Conservation (phyloP, 2,329 filamentous ascomycete genomes). For the Fusarium sulawesiense region DNA sequence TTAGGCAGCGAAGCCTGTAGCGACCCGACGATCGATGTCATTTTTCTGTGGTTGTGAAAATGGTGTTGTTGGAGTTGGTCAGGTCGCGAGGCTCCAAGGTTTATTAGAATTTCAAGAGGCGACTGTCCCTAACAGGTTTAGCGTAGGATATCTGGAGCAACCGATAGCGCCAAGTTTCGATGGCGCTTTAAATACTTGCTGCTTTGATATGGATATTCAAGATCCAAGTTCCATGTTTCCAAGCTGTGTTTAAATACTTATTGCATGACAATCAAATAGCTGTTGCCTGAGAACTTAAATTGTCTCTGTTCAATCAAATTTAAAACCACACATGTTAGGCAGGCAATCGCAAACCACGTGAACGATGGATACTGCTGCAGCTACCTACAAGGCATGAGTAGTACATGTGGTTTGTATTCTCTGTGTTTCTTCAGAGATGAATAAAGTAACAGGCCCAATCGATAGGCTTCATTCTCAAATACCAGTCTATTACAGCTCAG, state of each 20-base stretch:
- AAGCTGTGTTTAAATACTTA: neutral
- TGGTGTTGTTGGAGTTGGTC: conserved; percentile 38
- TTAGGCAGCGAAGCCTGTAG: conserved; percentile 85
- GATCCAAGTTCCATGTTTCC: too few relatives aligned
- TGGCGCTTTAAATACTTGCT: neutral
- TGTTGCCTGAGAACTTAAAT: neutral
- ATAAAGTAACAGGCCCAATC: neutral
- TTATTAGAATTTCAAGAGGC: conserved; percentile 52
- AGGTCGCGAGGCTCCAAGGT: conserved; percentile 35
- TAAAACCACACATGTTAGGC: neutral
- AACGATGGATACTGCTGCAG: neutral
- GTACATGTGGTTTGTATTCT: neutral
- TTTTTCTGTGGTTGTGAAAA: conserved; percentile 50
- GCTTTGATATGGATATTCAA: neutral
- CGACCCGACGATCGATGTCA: conserved; percentile 76
- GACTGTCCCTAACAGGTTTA: conserved; percentile 47
- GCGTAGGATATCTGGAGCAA: conserved; percentile 24
- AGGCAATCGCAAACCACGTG: neutral
- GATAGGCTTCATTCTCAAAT: neutral
- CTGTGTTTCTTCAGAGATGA: neutral
- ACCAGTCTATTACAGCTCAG: neutral
- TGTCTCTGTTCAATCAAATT: too few relatives aligned
- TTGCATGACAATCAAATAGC: neutral
- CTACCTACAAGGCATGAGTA: neutral
- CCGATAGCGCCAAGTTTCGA: conserved; percentile 12